Base-by-base conservation (phyloP, 1,284 basidiomycete species). In the Pulveroboletus sp. region DNA sequence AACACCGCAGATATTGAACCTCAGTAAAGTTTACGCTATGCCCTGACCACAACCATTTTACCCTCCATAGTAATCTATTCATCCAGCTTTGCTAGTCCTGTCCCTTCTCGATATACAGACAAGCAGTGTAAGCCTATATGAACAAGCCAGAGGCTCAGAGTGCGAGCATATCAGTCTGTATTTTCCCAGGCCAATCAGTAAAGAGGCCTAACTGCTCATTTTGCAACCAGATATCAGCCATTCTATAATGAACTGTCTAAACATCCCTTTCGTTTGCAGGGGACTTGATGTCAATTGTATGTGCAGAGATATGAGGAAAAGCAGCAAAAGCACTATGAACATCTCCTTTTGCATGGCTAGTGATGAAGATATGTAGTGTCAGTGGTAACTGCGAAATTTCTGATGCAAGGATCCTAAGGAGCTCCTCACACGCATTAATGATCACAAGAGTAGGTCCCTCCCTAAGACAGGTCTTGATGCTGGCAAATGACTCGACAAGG, bases 51-150 rank as follows among this genome's bases (percentile, higher is more conserved):
- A 29, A 29, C 3, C 29, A 29, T 29, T 29, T 29, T 29, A 6
- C 29, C 29, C 7, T 29, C 29, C 10, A 7, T 29, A 29, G 10
- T 29, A 29, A 29, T 29, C 29, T 29, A 29, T 29, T 29, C 29
- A 7, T 9, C 10, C 29, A 29, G 29, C 29, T 36, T 26, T 24
- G 9, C 21, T 24, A 21, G 43, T 73, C 61, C 50, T 74, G 70
- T 0, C 65, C 66, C 11, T 63, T 67, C 45, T 66, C 65, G 52
- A 73, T 62, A 24, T 73, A 71, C 16, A 57, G 57, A 55, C 64
- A 64, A 3, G 71, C 73, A 2, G 73, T 75, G 13, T 57, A 63
- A 11, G 72, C 71, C 73, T 73, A 73, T 42, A 74, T 64, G 52
- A 75, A 75, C 26, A 73, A 60, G 3, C 71, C 71, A 40, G 63